phyloP scores from a whole-genome alignment of 1,284 basidiomycete genomes.

The Boletus sp. region DNA sequence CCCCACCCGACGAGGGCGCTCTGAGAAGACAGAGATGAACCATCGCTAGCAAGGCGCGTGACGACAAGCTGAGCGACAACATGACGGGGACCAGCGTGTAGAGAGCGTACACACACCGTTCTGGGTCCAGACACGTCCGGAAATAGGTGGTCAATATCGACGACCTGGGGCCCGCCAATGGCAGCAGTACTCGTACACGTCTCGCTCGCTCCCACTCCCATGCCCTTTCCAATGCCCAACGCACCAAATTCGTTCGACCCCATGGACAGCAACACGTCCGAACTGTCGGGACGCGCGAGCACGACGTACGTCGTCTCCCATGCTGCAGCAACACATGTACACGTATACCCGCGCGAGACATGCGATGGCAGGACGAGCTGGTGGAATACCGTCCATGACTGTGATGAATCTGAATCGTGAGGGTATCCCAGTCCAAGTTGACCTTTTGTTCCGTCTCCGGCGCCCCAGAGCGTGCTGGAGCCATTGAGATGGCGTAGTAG shows the following conservation, averaged over 20 bases:
- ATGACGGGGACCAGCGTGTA: constrained; percentile 77
- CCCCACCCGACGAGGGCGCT: constrained; percentile 78
- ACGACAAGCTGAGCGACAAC: constrained; percentile 52
- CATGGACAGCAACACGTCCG: constrained; percentile 76
- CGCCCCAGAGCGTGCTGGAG: constrained; percentile 61
- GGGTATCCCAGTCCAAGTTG: constrained; percentile 55
- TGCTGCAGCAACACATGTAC: constrained; percentile 58
- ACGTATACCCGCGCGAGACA: constrained; percentile 42
- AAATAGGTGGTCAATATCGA: constrained; percentile 48
- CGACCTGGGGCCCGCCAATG: constrained; percentile 39
- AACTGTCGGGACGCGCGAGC: constrained; percentile 43
- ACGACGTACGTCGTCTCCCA: constrained; percentile 87
- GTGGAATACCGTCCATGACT: constrained; percentile 46
- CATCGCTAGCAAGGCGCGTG: neutral
- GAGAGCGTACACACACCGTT: constrained; percentile 40
- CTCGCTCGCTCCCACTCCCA: constrained; percentile 11
- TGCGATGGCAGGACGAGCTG: constrained; percentile 44
- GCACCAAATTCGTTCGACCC: constrained; percentile 86
- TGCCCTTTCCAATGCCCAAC: constrained; percentile 67
- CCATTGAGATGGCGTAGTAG: constrained; percentile 25
- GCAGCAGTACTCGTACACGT: constrained; percentile 4
- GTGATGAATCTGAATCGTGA: constrained; percentile 2
- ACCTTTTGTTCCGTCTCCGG: constrained; percentile 62
- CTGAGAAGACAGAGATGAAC: neutral
- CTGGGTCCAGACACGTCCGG: constrained; percentile 23